These are phyloP conservation scores for Stephania japonica DNA, from an alignment of 164 flowering plant genomes.

Conservation along the genomic window DNA sequence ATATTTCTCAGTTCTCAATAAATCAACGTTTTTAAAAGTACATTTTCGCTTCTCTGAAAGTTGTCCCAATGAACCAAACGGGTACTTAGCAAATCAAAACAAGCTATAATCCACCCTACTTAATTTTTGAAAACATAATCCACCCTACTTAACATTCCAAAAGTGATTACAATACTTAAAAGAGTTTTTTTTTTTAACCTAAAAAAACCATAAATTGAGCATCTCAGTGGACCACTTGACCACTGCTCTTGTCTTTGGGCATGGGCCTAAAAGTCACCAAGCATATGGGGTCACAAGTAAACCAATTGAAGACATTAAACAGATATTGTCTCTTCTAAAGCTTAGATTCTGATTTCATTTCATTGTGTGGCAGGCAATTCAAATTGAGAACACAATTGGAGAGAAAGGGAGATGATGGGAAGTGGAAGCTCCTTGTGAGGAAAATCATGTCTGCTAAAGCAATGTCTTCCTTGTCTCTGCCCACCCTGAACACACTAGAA, in stretches of 20 bases:
- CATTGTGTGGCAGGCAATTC: conserved; percentile 48
- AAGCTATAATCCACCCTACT: too few species aligned
- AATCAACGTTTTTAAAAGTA: too few species aligned
- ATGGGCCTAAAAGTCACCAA: background rate
- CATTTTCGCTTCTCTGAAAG: too few species aligned
- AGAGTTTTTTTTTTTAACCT: too few species aligned
- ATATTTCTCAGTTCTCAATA: too few species aligned
- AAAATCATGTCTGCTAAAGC: conserved; percentile 58
- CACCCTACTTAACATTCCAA: too few species aligned
- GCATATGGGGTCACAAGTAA: background rate
- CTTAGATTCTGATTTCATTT: background rate
- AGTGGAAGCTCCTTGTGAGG: conserved; percentile 59
- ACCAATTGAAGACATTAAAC: background rate
- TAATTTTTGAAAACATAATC: too few species aligned
- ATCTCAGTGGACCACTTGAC: background rate
- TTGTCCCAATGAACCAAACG: too few species aligned
- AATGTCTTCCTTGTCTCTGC: conserved; percentile 40
- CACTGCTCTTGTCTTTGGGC: background rate
- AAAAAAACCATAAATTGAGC: too few species aligned
- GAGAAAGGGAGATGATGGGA: conserved; percentile 32
- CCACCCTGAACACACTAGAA: conserved; percentile 27
- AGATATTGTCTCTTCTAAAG: background rate
- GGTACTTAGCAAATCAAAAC: too few species aligned
- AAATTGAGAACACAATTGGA: conserved; percentile 37
- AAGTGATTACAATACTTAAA: too few species aligned